Evolutionary conservation across 345 rosid species (phyloP), one percentile per base, ranked within the genome.

Genomic region (Boechera stricta): DNA sequence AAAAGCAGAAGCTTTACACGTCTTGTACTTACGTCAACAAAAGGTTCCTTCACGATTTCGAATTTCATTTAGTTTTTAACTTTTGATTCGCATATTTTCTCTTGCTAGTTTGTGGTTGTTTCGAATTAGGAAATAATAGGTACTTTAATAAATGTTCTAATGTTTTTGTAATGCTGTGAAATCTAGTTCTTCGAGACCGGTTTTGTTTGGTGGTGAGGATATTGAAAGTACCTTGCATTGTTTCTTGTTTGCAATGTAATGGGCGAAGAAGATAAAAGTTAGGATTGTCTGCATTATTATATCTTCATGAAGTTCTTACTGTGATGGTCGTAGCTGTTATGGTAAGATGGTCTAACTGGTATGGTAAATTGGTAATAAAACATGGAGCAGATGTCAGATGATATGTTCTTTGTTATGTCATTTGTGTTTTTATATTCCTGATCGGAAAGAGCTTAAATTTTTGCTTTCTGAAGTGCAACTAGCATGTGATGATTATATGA

Each of bases 1-100:
- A 89, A 31, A 92, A 89, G 64, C 97, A 95, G 90, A 89, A 84
- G 89, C 92, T 95, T 44, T 95, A 95, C 87, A 92, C 85, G 82
- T 84, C 94, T 67, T 94, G 99, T 70, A 79, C 82, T 54, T 87
- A 83, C 67, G 91, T 92, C 24, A 90, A 84, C 83, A 94, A 90
- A 67, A 92, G 92, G 97, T 92, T 54, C 44, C 32, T 45, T 61
- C 65, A 6, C 21, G 7, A 9, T 32, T 35, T 49, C 67, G 3
- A n/a, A 5, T 13, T 68, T 45, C 32, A 6, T 16, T 4, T 33
- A 33, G 57, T 62, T 47, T 59, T 18, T 3, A 3, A 12, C 13
- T 52, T 52, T 10, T 61, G 39, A 18, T 49, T 62, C 31, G 12
- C 36, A 31, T 49, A 21, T 21, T 21, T 21, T 21, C 24, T 13